phyloP scores from a whole-genome alignment of 1,284 basidiomycete species.

The Puccinia triticina region DNA sequence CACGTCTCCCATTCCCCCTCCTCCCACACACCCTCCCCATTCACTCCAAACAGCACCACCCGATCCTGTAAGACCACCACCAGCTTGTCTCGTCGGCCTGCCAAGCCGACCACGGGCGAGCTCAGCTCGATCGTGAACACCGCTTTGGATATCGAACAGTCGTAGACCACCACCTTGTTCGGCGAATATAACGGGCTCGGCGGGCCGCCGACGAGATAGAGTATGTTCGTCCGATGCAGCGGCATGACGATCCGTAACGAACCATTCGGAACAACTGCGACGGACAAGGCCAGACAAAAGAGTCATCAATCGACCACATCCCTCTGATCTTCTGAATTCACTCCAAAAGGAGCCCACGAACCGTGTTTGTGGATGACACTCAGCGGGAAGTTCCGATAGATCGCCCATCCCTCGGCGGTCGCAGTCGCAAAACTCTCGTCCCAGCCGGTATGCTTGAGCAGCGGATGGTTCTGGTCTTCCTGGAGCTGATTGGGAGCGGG shows the following conservation, averaged over 20 bases:
- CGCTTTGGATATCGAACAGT: constrained; percentile 73
- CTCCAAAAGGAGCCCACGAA: constrained; percentile 61
- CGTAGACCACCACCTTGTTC: constrained; percentile 91
- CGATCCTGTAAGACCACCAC: constrained; percentile 78
- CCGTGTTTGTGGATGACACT: constrained; percentile 77
- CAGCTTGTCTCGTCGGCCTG: constrained; percentile 77
- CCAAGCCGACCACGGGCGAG: constrained; percentile 78
- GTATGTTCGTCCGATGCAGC: constrained; percentile 77
- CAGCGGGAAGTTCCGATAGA: constrained; percentile 79
- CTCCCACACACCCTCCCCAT: background rate
- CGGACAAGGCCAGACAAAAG: constrained; percentile 57
- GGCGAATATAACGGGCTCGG: constrained; percentile 86
- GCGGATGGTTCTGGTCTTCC: background rate
- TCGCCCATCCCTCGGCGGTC: constrained; percentile 80
- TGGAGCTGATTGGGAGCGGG: background rate
- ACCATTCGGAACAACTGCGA: constrained; percentile 29
- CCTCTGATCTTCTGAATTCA: background rate
- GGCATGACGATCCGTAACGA: constrained; percentile 67
- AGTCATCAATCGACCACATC: background rate
- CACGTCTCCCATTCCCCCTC: constrained; percentile 40
- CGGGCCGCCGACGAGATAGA: constrained; percentile 88
- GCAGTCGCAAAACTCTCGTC: constrained; percentile 79
- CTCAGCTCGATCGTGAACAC: constrained; percentile 89
- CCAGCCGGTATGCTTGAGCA: constrained; percentile 19
- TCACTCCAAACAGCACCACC: constrained; percentile 76